A percentile compares a stretch with the other conserved stretches of the same genome.
phyloP scores from a whole-genome alignment of 352 stramenopile species.

The Pythium phragmitis region DNA sequence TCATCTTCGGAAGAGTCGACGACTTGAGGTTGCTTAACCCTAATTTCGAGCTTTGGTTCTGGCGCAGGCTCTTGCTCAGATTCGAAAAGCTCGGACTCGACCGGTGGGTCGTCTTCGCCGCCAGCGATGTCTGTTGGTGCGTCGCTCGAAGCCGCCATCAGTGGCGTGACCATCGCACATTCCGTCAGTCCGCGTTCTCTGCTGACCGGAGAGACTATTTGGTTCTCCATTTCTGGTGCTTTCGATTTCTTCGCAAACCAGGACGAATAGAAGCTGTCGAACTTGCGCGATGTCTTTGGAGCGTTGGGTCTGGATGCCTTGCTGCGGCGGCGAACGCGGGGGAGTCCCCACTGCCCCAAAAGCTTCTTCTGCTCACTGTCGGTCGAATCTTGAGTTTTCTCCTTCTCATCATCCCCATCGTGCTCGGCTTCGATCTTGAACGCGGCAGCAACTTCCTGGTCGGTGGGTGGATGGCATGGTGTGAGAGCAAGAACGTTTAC shows the following conservation, averaged over 20 bases:
- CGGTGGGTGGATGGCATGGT: slow-evolving; percentile 1
- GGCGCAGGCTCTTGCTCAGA: slow-evolving; percentile 13
- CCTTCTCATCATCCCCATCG: slow-evolving; percentile 25
- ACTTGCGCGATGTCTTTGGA: slow-evolving; percentile 44
- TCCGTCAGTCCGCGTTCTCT: slow-evolving; percentile 7
- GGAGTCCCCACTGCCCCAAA: slow-evolving; percentile 75
- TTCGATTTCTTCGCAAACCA: slow-evolving; percentile 66
- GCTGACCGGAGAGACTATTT: background rate
- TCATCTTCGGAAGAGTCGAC: slow-evolving; percentile 37
- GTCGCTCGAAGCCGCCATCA: background rate
- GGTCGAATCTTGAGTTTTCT: slow-evolving; percentile 18
- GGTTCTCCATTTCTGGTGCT: background rate
- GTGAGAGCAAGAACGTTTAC: slow-evolving; percentile 19
- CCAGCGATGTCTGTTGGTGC: background rate
- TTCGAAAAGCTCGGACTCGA: slow-evolving; percentile 3
- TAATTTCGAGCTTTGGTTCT: slow-evolving; percentile 12
- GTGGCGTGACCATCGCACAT: slow-evolving; percentile 15
- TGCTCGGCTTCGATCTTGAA: slow-evolving; percentile 30
- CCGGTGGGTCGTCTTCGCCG: background rate
- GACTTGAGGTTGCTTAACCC: background rate
- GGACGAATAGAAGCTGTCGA: slow-evolving; percentile 74
- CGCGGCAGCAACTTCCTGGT: background rate
- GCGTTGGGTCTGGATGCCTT: slow-evolving; percentile 44
- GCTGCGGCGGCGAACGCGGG: slow-evolving; percentile 39
- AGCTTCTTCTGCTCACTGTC: slow-evolving; percentile 48